These are phyloP conservation scores for Neoconidiobolus thromboides DNA, from an alignment of 371 early-diverging fungal species.

Conservation along the genomic window DNA sequence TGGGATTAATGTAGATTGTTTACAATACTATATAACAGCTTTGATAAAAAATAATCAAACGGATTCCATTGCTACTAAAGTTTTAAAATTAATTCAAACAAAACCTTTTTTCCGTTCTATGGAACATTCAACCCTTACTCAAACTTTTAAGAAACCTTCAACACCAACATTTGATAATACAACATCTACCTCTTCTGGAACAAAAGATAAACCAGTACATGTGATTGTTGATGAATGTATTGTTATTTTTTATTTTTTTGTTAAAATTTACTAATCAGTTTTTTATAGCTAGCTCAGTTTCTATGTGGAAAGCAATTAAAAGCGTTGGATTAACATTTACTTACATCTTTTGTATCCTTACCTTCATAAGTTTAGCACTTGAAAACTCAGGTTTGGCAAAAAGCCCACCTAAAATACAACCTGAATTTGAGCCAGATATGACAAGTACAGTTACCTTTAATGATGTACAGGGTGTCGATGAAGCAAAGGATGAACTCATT, in stretches of 20 bases:
- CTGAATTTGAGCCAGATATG: slow-evolving; percentile 48
- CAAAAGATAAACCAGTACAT: slow-evolving; percentile 28
- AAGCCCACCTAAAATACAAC: slow-evolving; percentile 27
- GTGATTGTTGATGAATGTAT: slow-evolving; percentile 33
- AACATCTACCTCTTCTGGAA: neutral
- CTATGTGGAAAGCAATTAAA: slow-evolving; percentile 46
- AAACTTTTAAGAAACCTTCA: neutral
- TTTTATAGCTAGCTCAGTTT: slow-evolving; percentile 29
- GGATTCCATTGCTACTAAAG: slow-evolving; percentile 39
- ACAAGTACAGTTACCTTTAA: slow-evolving; percentile 54
- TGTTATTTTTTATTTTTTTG: neutral
- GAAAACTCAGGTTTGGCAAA: slow-evolving; percentile 58
- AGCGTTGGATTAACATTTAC: slow-evolving; percentile 55
- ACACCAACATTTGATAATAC: neutral
- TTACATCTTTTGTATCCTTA: slow-evolving; percentile 59
- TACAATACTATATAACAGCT: slow-evolving; percentile 49
- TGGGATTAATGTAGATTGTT: slow-evolving; percentile 38
- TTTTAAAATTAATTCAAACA: slow-evolving; percentile 8
- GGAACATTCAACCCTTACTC: neutral
- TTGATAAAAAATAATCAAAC: slow-evolving; percentile 38
- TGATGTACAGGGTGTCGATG: slow-evolving; percentile 94
- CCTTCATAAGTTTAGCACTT: slow-evolving; percentile 44
- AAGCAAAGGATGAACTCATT: slow-evolving; percentile 89
- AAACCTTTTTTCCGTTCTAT: slow-evolving; percentile 7
- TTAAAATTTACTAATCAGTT: neutral